Percentiles rank a stretch among this genome's conserved stretches.
These are phyloP conservation scores for Paraphoma chrysanthemicola DNA, from an alignment of 2,329 filamentous ascomycete species.

Conservation along the genomic window DNA sequence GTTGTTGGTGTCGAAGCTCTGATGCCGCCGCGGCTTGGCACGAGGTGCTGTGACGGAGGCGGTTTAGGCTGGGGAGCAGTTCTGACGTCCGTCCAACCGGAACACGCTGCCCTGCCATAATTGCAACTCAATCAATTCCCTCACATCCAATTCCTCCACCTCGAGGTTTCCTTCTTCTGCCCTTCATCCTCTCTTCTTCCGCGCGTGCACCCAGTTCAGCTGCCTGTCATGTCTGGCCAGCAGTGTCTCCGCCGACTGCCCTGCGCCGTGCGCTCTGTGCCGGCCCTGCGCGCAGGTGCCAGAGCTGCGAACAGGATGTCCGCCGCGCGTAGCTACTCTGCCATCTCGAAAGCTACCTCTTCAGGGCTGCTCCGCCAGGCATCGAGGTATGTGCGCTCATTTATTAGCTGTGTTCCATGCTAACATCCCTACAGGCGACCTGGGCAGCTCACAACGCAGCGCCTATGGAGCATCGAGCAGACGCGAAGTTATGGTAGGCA, in stretches of 20 bases:
- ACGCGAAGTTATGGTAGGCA: conserved; percentile 44
- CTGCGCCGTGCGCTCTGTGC: conserved; percentile 35
- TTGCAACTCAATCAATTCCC: conserved; percentile 38
- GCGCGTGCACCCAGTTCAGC: not conserved
- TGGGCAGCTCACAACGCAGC: conserved; percentile 33
- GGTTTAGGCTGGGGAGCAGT: conserved; percentile 25
- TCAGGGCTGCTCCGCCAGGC: conserved; percentile 40
- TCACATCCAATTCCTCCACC: conserved; percentile 21
- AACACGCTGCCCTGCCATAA: conserved; percentile 19
- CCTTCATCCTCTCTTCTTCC: not conserved
- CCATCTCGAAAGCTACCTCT: conserved; percentile 40
- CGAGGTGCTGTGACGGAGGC: conserved; percentile 27
- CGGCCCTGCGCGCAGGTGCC: conserved; percentile 38
- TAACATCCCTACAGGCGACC: conserved; percentile 36
- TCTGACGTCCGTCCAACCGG: conserved; percentile 8
- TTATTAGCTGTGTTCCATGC: conserved; percentile 6
- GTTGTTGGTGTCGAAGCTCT: conserved; percentile 7
- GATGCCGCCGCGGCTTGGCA: conserved; percentile 33
- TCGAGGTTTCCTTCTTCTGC: conserved; percentile 17
- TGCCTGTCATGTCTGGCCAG: conserved; percentile 43
- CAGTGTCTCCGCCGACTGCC: conserved; percentile 48
- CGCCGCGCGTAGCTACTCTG: conserved; percentile 43
- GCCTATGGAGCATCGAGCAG: conserved; percentile 37
- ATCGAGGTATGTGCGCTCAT: conserved; percentile 35
- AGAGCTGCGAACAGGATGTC: conserved; percentile 30